These are phyloP conservation scores for Rubia yunnanensis DNA, from an alignment of 257 asterid species.

Conservation along the genomic window DNA sequence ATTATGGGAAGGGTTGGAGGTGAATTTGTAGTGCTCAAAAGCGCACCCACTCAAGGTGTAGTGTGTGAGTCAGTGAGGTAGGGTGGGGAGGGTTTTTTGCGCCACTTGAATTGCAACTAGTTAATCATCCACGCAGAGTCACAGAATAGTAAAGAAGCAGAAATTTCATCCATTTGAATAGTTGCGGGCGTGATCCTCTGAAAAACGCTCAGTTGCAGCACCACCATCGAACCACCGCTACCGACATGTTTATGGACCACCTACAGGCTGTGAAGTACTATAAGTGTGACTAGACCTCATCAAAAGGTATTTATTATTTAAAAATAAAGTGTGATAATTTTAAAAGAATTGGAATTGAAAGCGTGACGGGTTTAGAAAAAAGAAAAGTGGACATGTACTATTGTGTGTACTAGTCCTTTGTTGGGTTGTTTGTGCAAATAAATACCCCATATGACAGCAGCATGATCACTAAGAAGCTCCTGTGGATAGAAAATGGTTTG, in stretches of 20 bases:
- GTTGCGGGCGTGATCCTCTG: too few relatives aligned
- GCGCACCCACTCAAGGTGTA: constrained; percentile 17
- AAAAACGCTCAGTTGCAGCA: too few relatives aligned
- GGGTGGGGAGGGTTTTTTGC: constrained; percentile 18
- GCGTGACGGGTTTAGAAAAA: not conserved
- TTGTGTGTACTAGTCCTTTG: constrained; percentile 4
- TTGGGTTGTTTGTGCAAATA: not conserved
- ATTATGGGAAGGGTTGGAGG: constrained; percentile 45
- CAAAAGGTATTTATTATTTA: too few relatives aligned
- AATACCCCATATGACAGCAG: not conserved
- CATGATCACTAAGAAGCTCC: not conserved
- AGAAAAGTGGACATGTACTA: too few relatives aligned
- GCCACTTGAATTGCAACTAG: constrained; percentile 49
- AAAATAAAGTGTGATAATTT: too few relatives aligned
- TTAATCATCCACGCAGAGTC: constrained; percentile 19
- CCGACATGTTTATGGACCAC: too few relatives aligned
- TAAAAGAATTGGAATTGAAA: too few relatives aligned
- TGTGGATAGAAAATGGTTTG: constrained; percentile 8
- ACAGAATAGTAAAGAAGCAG: not conserved
- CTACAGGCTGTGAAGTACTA: too few relatives aligned
- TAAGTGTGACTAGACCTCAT: too few relatives aligned
- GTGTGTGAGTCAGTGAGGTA: constrained; percentile 17
- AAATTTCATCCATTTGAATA: not conserved
- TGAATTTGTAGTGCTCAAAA: constrained; percentile 63
- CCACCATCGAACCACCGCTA: too few relatives aligned